phyloP scores from a whole-genome alignment of 768 basidiomycete genomes.

The Stropharia rugosoannulata region DNA sequence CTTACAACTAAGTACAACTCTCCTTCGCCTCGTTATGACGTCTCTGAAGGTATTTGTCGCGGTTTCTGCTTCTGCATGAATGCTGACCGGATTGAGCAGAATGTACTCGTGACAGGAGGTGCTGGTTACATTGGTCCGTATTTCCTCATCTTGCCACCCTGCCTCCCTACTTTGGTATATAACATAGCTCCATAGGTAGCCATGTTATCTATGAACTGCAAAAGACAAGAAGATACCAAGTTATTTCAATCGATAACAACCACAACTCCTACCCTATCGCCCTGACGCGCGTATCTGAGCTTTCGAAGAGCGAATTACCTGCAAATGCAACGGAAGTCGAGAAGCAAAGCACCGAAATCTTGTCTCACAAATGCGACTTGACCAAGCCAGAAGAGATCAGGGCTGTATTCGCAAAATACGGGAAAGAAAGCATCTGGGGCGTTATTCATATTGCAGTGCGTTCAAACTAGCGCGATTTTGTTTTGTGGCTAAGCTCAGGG shows the following conservation, averaged over 20 bases:
- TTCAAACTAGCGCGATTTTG: slow-evolving; percentile 12
- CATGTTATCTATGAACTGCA: slow-evolving; percentile 90
- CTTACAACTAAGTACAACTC: slow-evolving; percentile 4
- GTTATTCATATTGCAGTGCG: slow-evolving; percentile 93
- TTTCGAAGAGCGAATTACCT: slow-evolving; percentile 76
- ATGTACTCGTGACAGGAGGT: slow-evolving; percentile 58
- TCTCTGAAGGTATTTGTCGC: slow-evolving; percentile 46
- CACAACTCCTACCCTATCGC: slow-evolving; percentile 86
- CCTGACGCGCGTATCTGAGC: slow-evolving; percentile 72
- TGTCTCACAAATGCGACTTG: slow-evolving; percentile 70
- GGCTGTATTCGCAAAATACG: slow-evolving; percentile 79
- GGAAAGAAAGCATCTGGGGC: slow-evolving; percentile 92
- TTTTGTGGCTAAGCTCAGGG: not conserved
- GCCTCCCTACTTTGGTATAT: slow-evolving; percentile 10
- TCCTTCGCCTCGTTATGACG: slow-evolving; percentile 15
- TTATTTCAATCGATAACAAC: slow-evolving; percentile 93
- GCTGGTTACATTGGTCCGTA: slow-evolving; percentile 85
- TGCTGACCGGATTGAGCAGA: slow-evolving; percentile 31
- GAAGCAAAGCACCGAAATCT: slow-evolving; percentile 70
- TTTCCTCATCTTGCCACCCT: not conserved
- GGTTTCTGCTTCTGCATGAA: slow-evolving; percentile 8
- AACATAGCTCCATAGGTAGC: slow-evolving; percentile 58
- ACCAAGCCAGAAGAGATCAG: slow-evolving; percentile 71
- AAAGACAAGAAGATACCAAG: slow-evolving; percentile 85
- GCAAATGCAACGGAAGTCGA: slow-evolving; percentile 64